These are phyloP conservation scores for Bocquillonia castaneifolia DNA, from an alignment of 441 rosid genomes.

Conservation along the genomic window DNA sequence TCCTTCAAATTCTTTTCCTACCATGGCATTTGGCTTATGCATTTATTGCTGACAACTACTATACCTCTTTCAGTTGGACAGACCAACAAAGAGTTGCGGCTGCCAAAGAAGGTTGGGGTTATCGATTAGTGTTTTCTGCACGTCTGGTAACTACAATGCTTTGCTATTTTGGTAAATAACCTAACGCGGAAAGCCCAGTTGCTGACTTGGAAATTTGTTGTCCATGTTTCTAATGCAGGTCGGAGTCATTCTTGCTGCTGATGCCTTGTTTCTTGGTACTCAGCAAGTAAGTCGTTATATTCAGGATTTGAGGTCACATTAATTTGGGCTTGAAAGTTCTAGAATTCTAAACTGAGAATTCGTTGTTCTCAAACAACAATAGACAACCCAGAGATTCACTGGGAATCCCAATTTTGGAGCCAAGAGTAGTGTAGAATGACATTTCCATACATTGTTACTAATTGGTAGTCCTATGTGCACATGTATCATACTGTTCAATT, in stretches of 20 bases:
- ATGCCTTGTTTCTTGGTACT: conserved; percentile 65
- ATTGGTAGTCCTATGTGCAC: not conserved
- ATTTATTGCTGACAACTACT: conserved; percentile 12
- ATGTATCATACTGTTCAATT: not conserved
- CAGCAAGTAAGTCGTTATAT: conserved; percentile 64
- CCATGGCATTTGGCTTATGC: not conserved
- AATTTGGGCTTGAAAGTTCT: conserved; percentile 18
- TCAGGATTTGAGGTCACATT: conserved; percentile 66
- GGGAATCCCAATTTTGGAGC: conserved; percentile 33
- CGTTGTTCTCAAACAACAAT: not conserved
- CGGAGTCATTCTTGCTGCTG: conserved; percentile 60
- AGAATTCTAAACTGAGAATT: conserved; percentile 13
- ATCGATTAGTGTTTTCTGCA: conserved; percentile 60
- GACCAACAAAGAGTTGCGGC: conserved; percentile 90
- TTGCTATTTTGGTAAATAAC: conserved; percentile 3
- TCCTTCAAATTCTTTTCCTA: not conserved
- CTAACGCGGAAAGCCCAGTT: not conserved
- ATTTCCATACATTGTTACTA: not conserved
- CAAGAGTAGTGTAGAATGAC: conserved; percentile 19
- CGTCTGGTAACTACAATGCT: conserved; percentile 53
- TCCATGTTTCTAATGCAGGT: conserved; percentile 37
- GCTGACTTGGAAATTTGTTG: not conserved
- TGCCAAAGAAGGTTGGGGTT: conserved; percentile 92
- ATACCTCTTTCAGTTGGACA: conserved; percentile 65
- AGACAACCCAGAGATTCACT: conserved; percentile 9